Percentiles rank a stretch among this genome's conserved stretches.
Conservation (phyloP, 169 alveolate genomes). For the Toxoplasma gondii region DNA sequence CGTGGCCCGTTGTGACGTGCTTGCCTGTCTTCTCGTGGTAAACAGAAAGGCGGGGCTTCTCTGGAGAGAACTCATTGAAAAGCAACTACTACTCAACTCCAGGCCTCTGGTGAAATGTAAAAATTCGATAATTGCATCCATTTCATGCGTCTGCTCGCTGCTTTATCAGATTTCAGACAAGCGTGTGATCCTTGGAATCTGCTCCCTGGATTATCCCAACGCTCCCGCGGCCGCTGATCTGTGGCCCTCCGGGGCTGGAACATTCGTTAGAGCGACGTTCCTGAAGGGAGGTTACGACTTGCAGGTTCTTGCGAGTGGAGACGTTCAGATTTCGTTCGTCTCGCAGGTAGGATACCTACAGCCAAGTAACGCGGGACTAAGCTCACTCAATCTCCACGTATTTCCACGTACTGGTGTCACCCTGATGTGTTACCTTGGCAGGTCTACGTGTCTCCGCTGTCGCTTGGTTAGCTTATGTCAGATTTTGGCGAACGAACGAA, state of each 20-base stretch:
- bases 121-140: too few species aligned
- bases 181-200: background rate
- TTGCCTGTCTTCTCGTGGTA: too few species aligned
- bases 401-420: background rate
- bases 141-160: too few species aligned
- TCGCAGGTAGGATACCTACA: slow-evolving; percentile 19
- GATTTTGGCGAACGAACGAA: too few species aligned
- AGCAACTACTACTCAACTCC: too few species aligned
- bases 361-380: too few species aligned
- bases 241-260: slow-evolving; percentile 5
- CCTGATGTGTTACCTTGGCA: background rate
- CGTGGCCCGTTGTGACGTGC: too few species aligned
- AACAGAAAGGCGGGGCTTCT: too few species aligned
- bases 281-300: slow-evolving; percentile 15
- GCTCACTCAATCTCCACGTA: background rate
- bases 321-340: background rate
- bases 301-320: background rate
- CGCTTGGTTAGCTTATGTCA: too few species aligned
- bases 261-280: slow-evolving; percentile 5
- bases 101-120: too few species aligned
- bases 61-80: too few species aligned
- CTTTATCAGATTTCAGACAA: background rate
- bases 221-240: background rate
- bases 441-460: background rate
- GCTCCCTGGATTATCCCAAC: background rate